A percentile compares a stretch with the other conserved stretches of the same genome.
Conservation (phyloP, 352 stramenopile species). For the Pythium utonaiense region DNA sequence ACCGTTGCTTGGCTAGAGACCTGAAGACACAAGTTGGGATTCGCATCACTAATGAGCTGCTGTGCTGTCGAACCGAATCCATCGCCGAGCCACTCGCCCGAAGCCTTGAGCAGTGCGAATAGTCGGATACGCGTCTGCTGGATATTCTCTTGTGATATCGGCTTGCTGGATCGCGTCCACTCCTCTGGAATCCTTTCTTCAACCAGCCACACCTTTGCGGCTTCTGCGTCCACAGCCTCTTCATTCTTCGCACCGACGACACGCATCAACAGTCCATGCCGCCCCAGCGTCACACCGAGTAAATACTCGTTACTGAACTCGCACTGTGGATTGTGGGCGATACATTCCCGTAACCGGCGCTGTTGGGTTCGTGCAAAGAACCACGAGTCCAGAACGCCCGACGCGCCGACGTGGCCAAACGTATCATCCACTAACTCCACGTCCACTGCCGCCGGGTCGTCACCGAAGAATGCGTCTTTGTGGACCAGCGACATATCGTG, state of each 20-base stretch:
- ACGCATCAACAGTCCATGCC: background rate
- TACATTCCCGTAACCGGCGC: background rate
- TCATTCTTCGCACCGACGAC: background rate
- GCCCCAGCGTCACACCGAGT: background rate
- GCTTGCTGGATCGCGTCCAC: background rate
- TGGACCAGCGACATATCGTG: constrained; percentile 48
- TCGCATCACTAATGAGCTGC: background rate
- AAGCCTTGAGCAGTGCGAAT: background rate
- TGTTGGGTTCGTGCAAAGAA: background rate
- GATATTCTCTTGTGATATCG: background rate
- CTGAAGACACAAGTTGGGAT: background rate
- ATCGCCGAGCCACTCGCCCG: background rate
- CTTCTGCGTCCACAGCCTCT: background rate
- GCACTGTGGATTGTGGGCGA: background rate
- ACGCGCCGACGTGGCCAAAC: constrained; percentile 16
- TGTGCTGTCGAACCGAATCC: background rate
- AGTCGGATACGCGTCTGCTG: background rate
- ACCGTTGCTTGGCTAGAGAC: background rate
- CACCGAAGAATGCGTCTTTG: constrained; percentile 35
- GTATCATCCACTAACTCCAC: constrained; percentile 26
- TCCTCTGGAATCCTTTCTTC: background rate
- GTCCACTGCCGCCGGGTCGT: constrained; percentile 29
- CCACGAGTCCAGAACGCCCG: background rate
- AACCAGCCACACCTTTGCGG: background rate
- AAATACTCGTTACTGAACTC: background rate